Evolutionary conservation across 495 filamentous ascomycete species (phyloP), one percentile per base, ranked within the genome.

Genomic region (Clohesyomyces aquaticus): DNA sequence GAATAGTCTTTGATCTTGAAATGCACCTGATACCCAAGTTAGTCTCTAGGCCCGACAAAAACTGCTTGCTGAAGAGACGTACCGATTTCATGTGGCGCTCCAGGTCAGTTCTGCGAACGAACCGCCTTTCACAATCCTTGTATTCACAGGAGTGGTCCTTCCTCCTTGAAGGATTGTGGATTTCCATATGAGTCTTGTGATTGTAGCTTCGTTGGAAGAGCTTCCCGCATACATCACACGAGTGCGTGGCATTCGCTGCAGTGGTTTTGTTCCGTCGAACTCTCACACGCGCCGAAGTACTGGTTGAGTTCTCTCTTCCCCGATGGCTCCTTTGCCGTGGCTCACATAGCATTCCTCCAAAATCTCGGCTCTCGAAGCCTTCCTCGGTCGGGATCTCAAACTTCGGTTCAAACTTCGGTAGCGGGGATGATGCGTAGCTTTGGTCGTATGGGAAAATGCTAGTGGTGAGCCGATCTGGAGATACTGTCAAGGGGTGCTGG

Each of bases 141-240:
- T 83, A 75, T 12, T 73, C 75, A 75, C 93, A 98, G 3, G 79
- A 76, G 74, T 90, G 87, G 0, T 85, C 85, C 68, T 88, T 87
- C 65, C 84, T 85, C 53, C 85, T 80, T 51, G 81, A 82, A 1
- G 92, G 88, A 74, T 96, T 86, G 76, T 98, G 93, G 8, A 85
- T 93, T 71, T 94, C 91, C 80, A 94, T 82, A 74, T 98, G 93
- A 55, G 90, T 87, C 71, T 89, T 91, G 75, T 88, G 91, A 77
- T 98, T 98, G 77, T 93, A 97, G 70, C 85, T 88, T 54, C 93
- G 78, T 62, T 90, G 90, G 72, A 97, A 98, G 8, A 86, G 81
- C 75, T 86, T 87, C 22, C 87, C 87, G 73, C 93, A 98, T 11
- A 87, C 75, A 23, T 83, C 78, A 73, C 93, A 98, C 60, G 85